Base-by-base conservation (phyloP, 768 basidiomycete species). In the Rhodosporidiobolus odoratus region DNA sequence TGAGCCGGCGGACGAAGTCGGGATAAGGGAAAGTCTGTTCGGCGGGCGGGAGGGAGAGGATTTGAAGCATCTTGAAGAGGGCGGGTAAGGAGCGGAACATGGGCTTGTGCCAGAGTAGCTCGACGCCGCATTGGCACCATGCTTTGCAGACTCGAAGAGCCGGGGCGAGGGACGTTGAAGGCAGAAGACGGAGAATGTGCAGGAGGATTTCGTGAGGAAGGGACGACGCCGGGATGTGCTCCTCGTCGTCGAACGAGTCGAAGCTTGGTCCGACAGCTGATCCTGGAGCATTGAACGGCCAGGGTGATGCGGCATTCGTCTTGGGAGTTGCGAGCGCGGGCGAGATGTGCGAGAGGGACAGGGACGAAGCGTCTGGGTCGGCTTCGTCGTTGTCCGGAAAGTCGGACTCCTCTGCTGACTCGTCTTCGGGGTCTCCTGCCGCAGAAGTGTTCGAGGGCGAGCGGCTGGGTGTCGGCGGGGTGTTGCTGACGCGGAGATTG, bases 91-190 rank as follows among this genome's bases (percentile, higher is more conserved):
- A 86, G 34, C 86, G 82, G 78, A 98, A 86, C 62, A 83, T 83
- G 27, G 94, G 94, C 76, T 90, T 89, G 80, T 92, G 89, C 94
- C 94, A 99, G 32, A 98, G 84, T 30, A 97, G 84, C 79, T 97
- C 91, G 52, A 94, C 92, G 38, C 92, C 87, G 80, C 92, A 96
- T 78, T 94, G 89, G 83, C 92, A 97, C 93, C 95, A 99, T 35
- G 86, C 84, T 66, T 91, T 87, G 27, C 88, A 92, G 35, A 97
- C 93, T 66, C 88, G 86, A 69, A 94, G 84, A 48, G 86, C 84
- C 73, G 83, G 82, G 72, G 88, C 85, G 57, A 97, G 84, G 79
- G 95, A 90, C 68, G 84, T 83, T 0, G 86, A 83, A 2, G 75
- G 73, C 19, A 99, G 83, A 75, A 92, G 86, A 74, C 88, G 90